Evolutionary conservation across 2,329 filamentous ascomycete genomes (phyloP), one percentile per base, ranked within the genome.

Genomic region (Colletotrichum sp.): DNA sequence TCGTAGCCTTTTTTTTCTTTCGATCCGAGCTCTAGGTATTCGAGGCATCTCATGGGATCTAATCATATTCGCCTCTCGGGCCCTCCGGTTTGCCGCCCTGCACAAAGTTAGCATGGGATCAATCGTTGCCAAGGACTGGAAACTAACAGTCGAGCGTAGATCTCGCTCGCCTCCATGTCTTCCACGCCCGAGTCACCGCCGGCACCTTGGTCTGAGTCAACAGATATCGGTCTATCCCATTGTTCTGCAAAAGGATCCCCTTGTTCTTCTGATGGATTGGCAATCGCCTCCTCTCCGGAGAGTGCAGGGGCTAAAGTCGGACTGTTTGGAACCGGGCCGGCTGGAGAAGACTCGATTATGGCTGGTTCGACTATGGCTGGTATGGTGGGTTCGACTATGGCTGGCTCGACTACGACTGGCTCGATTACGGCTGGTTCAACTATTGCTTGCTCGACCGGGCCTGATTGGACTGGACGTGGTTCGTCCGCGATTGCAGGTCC

Each of bases 1-100:
- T 16, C 71, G n/a, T 34, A 73, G 66, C 21, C 55, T 51, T 16
- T 71, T 73, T 16, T 69, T 34, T n/a, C 61, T 73, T 21, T 66
- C 61, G 1, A 73, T 57, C 29, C 71, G 43, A 12, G 43, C 71
- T n/a, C 43, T 66, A 3, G 33, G 67, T 6, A 31, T 66, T 18
- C 62, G 62, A 2, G 58, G 61, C 21, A 55, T 33, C 29, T 66
- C 33, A 9, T 61, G 27, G 7, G 57, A 61, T 21, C 71, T 54
- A 13, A 33, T 71, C 24, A 54, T 38, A 8, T 24, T 58, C n/a
- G 71, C 54, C 5, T 73, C 67, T 54, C 70, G 61, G 9, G 38
- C 54, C 27, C 68, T 58, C 0, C 71, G 68, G 13, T 33, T n/a
- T n/a, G 54, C 24, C 21, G 11, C 38, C 24, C 71, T 73, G 27